Evolutionary conservation across 2,329 filamentous ascomycete genomes (phyloP), one percentile per base, ranked within the genome.

Genomic region (Aaosphaeria arxii): DNA sequence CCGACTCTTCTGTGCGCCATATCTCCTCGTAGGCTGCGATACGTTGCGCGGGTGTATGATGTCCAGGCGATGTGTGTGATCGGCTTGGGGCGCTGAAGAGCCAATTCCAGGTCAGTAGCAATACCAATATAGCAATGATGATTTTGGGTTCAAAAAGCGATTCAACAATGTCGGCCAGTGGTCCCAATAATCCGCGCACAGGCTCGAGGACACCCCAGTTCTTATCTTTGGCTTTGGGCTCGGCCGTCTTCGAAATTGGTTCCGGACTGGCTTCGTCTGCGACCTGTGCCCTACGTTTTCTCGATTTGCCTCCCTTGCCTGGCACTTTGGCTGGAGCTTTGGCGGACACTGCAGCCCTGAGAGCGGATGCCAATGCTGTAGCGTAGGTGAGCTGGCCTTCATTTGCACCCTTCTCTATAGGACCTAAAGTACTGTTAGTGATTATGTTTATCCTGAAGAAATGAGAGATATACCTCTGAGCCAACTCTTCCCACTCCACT

Each of bases 401-500:
- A 53, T 88, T 91, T 40, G 91, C 90, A 50, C 90, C 92, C 69
- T 96, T 96, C 68, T 99, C 94, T 58, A 99, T 99, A 2, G 94
- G 89, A 53, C 88, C 91, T 96, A 56, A 30, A 7, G 30, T 30
- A 43, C 31, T 32, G 41, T 30, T 30, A 43, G 28, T 9, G 31
- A 7, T 31, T 3, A 30, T 3, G 7, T 11, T 24, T 3, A 30
- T 9, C 3, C 24, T 30, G 30, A 9, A 4, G 28, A 2, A 43
- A 11, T 29, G 6, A 17, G 24, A 9, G 17, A 43, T 77, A 66
- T 76, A 95, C 91, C 89, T 76, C 94, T 96, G 41, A 99, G 75
- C 94, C 94, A 99, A 75, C 91, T 96, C 78, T 97, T 99, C 59
- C 91, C 91, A 4, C 87, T 86, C 95, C 95, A 99, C 64, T 99